Evolutionary conservation across 2,329 filamentous ascomycete species (phyloP).

Genomic region (Gremmenia infestans): DNA sequence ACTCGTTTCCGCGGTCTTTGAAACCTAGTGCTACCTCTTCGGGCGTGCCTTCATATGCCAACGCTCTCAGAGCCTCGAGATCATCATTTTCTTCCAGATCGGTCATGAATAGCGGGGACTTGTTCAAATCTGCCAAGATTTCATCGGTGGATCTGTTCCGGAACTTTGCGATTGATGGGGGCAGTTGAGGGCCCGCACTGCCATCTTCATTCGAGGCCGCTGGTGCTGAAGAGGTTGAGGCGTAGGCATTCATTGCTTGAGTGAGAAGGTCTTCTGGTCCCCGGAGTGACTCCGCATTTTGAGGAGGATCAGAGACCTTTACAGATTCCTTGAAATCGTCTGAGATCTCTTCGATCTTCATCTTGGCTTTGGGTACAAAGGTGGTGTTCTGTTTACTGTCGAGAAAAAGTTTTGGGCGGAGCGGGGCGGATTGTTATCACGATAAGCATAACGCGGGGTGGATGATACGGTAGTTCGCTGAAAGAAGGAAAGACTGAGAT

Average conservation of each 20-base stretch:
- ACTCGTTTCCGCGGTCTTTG: conserved; percentile 89
- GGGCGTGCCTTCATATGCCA: conserved; percentile 89
- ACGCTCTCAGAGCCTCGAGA: conserved; percentile 79
- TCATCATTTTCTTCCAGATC: conserved; percentile 79
- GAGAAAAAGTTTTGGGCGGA: neutral
- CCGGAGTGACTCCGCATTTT: conserved; percentile 6
- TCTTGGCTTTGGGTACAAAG: conserved; percentile 9
- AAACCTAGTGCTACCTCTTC: conserved; percentile 79
- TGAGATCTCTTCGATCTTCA: conserved; percentile 29
- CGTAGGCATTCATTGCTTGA: conserved; percentile 24
- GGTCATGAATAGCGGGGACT: conserved; percentile 91
- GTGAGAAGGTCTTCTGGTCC: conserved; percentile 27
- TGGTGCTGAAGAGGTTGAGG: conserved; percentile 5
- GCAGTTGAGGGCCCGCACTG: conserved; percentile 35
- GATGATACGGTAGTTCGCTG: neutral
- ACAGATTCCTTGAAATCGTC: conserved; percentile 15
- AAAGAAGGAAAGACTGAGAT: neutral
- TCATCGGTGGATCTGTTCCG: conserved; percentile 54
- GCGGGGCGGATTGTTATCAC: conserved; percentile 5
- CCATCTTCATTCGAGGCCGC: conserved; percentile 15
- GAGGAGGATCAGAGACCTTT: conserved; percentile 10
- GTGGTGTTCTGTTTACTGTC: conserved; percentile 1
- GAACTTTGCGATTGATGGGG: conserved; percentile 53
- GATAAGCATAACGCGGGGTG: neutral
- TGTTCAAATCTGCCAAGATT: conserved; percentile 59